Evolutionary conservation across 768 basidiomycete genomes (phyloP).

Genomic region (Lactarius pseudohatsudake): DNA sequence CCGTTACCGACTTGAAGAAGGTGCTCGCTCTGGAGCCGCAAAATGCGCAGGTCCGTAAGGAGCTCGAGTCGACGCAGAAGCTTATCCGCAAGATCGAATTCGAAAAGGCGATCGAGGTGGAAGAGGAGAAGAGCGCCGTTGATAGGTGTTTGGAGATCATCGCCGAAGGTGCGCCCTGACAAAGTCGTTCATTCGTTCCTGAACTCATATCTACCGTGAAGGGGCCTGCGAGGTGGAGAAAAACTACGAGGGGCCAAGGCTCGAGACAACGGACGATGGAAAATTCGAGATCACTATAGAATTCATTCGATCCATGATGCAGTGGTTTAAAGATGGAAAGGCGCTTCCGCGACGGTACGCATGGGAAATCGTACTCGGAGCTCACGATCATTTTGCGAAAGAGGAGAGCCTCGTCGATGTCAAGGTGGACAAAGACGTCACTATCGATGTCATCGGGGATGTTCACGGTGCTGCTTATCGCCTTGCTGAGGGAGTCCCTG

Average conservation of each 20-base stretch:
- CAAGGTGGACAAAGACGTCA: slow-evolving; percentile 69
- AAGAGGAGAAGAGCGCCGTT: slow-evolving; percentile 81
- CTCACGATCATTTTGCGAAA: slow-evolving; percentile 67
- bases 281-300: slow-evolving; percentile 71
- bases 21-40: slow-evolving; percentile 81
- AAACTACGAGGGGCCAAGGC: slow-evolving; percentile 71
- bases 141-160: slow-evolving; percentile 79
- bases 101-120: slow-evolving; percentile 93
- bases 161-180: slow-evolving; percentile 55
- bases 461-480: slow-evolving; percentile 65
- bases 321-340: slow-evolving; percentile 94
- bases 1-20: slow-evolving; percentile 86
- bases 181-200: background rate
- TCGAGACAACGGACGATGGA: slow-evolving; percentile 57
- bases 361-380: slow-evolving; percentile 95
- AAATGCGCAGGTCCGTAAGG: slow-evolving; percentile 76
- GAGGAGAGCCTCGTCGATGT: slow-evolving; percentile 84
- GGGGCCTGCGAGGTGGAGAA: slow-evolving; percentile 81
- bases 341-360: slow-evolving; percentile 84
- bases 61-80: slow-evolving; percentile 88
- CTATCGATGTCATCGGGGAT: slow-evolving; percentile 93
- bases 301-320: slow-evolving; percentile 84
- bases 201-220: slow-evolving; percentile 30
- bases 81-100: slow-evolving; percentile 87
- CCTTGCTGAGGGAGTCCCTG: slow-evolving; percentile 9